Evolutionary conservation across 108 stramenopile genomes (phyloP).

Genomic region (Seminavis robusta): DNA sequence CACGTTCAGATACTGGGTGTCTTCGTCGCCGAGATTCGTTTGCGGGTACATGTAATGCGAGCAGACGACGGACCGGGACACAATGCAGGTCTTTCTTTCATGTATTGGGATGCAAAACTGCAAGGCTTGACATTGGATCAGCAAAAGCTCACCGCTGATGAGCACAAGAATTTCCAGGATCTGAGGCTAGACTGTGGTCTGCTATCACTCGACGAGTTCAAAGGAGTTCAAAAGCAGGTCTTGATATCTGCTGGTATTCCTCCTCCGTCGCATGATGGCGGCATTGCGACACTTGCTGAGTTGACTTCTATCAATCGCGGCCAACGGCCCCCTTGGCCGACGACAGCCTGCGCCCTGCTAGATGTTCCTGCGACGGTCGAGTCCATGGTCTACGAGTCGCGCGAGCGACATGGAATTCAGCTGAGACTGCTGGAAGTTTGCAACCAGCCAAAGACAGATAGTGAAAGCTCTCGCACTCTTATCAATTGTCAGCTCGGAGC

Average conservation of each 20-base stretch:
- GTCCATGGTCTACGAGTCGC: conserved; percentile 18
- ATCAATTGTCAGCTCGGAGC: conserved; percentile 24
- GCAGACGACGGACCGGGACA: conserved; percentile 4
- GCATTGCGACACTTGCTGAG: background rate
- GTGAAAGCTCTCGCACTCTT: conserved; percentile 9
- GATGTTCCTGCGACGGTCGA: conserved; percentile 52
- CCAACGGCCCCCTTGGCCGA: conserved; percentile 40
- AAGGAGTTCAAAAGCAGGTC: conserved; percentile 34
- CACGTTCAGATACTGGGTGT: conserved; percentile 55
- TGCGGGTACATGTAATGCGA: conserved; percentile 64
- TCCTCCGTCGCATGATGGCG: too few relatives aligned
- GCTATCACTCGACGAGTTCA: conserved; percentile 41
- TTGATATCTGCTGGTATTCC: conserved; percentile 30
- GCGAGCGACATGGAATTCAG: conserved; percentile 36
- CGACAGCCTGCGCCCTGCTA: conserved; percentile 58
- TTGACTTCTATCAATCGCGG: conserved; percentile 1
- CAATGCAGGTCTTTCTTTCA: conserved; percentile 45
- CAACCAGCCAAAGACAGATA: conserved; percentile 14
- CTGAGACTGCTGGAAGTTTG: conserved; percentile 25
- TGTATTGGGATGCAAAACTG: conserved; percentile 53
- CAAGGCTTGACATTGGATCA: conserved; percentile 51
- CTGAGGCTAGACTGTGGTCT: conserved; percentile 45
- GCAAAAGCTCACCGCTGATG: conserved; percentile 38
- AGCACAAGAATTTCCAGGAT: conserved; percentile 44
- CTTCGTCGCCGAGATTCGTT: conserved; percentile 36